Conservation (phyloP, 1,284 basidiomycete genomes). For the Trichosporon sp. region DNA sequence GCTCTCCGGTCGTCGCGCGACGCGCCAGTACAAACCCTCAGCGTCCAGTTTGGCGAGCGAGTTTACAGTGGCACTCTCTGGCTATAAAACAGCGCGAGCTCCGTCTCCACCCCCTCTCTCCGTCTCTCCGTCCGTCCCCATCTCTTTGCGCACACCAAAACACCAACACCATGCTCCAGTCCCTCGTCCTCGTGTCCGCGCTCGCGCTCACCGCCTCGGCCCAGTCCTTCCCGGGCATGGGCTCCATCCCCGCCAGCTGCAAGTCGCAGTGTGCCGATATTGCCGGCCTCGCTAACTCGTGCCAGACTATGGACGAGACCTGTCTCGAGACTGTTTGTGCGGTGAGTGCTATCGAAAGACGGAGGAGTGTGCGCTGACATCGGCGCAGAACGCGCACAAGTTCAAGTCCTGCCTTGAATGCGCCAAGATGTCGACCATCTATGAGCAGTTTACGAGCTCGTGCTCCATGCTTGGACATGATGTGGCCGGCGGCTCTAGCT, state of each 20-base stretch:
- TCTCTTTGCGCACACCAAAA: no score
- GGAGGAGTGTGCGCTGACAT: no score
- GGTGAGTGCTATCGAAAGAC: not conserved
- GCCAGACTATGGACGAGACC: not conserved
- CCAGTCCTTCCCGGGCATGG: slow-evolving; percentile 8
- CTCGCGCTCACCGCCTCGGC: slow-evolving; percentile 5
- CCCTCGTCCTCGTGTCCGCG: not conserved
- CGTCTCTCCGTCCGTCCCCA: not conserved
- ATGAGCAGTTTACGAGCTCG: not conserved
- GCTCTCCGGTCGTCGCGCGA: no score
- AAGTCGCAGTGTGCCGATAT: not conserved
- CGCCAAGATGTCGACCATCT: not conserved
- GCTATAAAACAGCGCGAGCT: no score
- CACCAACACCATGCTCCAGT: slow-evolving; percentile 1
- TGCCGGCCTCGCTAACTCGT: not conserved
- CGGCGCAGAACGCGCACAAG: not conserved
- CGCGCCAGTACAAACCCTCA: no score
- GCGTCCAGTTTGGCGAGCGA: no score
- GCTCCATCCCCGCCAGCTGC: not conserved
- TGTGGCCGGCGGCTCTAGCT: not conserved
- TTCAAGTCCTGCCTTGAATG: slow-evolving; percentile 13
- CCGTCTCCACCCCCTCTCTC: no score
- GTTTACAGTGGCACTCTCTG: no score
- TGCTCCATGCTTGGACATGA: not conserved
- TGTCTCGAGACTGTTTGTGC: not conserved